Percentiles rank a stretch among this genome's conserved stretches.
phyloP scores from a whole-genome alignment of 1,284 basidiomycete genomes.

The Melanopsichium pennsylvanicum region DNA sequence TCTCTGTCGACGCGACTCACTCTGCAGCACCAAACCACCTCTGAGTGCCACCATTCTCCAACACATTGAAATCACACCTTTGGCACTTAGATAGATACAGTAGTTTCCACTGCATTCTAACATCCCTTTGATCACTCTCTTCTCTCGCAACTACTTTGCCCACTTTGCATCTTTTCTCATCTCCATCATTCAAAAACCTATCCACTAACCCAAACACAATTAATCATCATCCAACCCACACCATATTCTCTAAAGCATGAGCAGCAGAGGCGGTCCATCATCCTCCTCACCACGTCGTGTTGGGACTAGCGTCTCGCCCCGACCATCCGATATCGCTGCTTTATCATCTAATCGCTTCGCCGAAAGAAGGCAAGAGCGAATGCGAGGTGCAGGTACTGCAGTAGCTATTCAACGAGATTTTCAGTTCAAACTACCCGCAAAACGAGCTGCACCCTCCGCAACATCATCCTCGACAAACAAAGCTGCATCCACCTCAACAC shows the following conservation, averaged over 20 bases:
- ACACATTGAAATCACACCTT: too few species aligned
- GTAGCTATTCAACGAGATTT: conserved; percentile 46
- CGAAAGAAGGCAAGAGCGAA: conserved; percentile 42
- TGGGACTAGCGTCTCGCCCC: conserved; percentile 10
- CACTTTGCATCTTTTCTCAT: too few species aligned
- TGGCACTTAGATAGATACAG: too few species aligned
- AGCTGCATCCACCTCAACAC: conserved; percentile 13
- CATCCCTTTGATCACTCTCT: too few species aligned
- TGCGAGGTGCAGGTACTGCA: conserved; percentile 46
- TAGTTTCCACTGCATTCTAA: too few species aligned
- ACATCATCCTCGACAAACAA: conserved; percentile 4
- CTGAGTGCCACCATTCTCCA: too few species aligned
- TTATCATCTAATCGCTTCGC: conserved; percentile 39
- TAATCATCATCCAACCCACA: too few species aligned
- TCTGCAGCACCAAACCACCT: too few species aligned
- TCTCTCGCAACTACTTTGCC: too few species aligned
- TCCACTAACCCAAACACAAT: too few species aligned
- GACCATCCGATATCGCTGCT: conserved; percentile 6
- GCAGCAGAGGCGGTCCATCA: conserved; percentile 4
- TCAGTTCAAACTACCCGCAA: conserved; percentile 36
- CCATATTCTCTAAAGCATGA: conserved; percentile 7
- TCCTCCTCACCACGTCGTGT: conserved; percentile 12
- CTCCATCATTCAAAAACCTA: too few species aligned
- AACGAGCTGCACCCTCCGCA: conserved; percentile 6
- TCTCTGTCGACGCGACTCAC: too few species aligned